These are phyloP conservation scores for Carallia brachiata DNA, from an alignment of 345 rosid genomes.

Conservation along the genomic window DNA sequence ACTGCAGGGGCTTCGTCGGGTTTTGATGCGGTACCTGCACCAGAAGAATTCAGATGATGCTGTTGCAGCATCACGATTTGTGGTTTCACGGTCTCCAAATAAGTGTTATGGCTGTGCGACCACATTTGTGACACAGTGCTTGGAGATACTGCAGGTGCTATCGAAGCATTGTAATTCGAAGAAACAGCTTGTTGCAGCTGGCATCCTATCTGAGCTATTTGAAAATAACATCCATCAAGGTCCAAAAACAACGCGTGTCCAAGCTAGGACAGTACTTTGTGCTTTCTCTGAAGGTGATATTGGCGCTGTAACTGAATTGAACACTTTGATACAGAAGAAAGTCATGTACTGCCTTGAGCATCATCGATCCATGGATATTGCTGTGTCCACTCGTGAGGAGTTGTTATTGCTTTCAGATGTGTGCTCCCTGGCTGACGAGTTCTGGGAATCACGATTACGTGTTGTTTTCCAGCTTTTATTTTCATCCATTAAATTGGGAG, in stretches of 20 bases:
- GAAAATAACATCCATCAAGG: constrained; percentile 99
- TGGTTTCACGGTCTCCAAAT: constrained; percentile 83
- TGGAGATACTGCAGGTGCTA: constrained; percentile 81
- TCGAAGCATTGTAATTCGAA: constrained; percentile 74
- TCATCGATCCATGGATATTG: constrained; percentile 98
- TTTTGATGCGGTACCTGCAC: constrained; percentile 93
- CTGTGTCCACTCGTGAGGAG: constrained; percentile 90
- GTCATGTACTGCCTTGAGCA: constrained; percentile 98
- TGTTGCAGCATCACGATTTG: constrained; percentile 63
- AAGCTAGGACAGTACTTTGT: constrained; percentile 92
- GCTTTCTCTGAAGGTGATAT: constrained; percentile 92
- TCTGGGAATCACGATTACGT: constrained; percentile 96
- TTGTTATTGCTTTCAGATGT: constrained; percentile 91
- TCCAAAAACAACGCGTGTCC: constrained; percentile 82
- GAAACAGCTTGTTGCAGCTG: constrained; percentile 90
- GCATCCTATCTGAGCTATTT: constrained; percentile 83
- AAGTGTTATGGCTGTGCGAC: constrained; percentile 98
- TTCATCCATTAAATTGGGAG: constrained; percentile 93
- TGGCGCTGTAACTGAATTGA: constrained; percentile 80
- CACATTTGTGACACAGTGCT: constrained; percentile 89
- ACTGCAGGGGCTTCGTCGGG: constrained; percentile 94
- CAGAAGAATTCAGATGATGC: constrained; percentile 71
- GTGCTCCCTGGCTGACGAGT: constrained; percentile 92
- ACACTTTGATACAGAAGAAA: constrained; percentile 86
- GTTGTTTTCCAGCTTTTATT: constrained; percentile 89